Percentiles rank a stretch among this genome's conserved stretches.
These are phyloP conservation scores for Pinus albicaulis DNA, from an alignment of 75 land plant species.

Conservation along the genomic window DNA sequence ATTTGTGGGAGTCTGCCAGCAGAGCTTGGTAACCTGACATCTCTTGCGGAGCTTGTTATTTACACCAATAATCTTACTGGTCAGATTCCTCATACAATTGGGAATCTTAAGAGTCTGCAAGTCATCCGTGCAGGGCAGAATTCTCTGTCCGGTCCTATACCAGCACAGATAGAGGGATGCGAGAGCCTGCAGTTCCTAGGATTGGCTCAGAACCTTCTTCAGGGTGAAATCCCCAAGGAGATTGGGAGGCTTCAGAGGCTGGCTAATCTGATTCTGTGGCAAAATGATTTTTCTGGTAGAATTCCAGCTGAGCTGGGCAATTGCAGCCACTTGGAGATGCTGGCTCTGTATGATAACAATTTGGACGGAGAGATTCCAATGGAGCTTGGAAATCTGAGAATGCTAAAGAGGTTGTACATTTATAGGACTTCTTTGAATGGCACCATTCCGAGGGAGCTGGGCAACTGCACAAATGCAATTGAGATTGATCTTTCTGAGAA, in stretches of 20 bases:
- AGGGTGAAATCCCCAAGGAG: constrained; percentile 45
- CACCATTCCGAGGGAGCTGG: constrained; percentile 46
- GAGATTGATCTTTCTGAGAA: constrained; percentile 76
- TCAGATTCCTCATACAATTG: constrained; percentile 39
- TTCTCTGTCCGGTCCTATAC: constrained; percentile 47
- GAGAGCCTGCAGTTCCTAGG: constrained; percentile 49
- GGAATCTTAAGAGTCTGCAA: constrained; percentile 34
- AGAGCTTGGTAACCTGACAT: constrained; percentile 40
- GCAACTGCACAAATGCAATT: constrained; percentile 35
- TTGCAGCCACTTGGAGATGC: constrained; percentile 38
- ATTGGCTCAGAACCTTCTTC: constrained; percentile 56
- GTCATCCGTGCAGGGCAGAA: constrained; percentile 54
- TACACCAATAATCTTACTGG: constrained; percentile 71
- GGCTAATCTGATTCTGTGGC: constrained; percentile 51
- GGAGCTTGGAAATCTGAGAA: constrained; percentile 44
- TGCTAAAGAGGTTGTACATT: constrained; percentile 40
- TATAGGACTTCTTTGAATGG: constrained; percentile 57
- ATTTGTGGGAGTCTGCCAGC: constrained; percentile 49
- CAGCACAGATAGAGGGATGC: constrained; percentile 48
- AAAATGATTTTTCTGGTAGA: constrained; percentile 45
- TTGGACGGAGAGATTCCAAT: constrained; percentile 47
- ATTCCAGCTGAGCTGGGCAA: constrained; percentile 64
- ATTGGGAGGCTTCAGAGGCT: constrained; percentile 49
- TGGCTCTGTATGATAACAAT: constrained; percentile 49
- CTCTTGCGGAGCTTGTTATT: constrained; percentile 42